These are phyloP conservation scores for Diplodia sapinea DNA, from an alignment of 2,329 filamentous ascomycete genomes.

Conservation along the genomic window DNA sequence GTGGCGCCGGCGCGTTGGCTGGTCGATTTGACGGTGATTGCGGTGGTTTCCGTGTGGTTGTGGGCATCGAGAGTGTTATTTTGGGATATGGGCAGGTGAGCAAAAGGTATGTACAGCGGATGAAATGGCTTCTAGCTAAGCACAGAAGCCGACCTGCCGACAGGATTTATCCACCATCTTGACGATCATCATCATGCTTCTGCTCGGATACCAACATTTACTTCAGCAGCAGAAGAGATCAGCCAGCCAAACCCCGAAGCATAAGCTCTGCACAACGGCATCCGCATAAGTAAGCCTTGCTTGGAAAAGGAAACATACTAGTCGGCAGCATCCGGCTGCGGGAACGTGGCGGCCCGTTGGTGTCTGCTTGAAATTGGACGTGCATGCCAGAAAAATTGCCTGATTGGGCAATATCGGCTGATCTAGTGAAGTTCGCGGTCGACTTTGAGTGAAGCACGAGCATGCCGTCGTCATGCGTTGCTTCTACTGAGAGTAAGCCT, in stretches of 20 bases:
- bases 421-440: too few species aligned
- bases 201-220: neutral
- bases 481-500: too few species aligned
- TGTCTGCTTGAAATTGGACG: neutral
- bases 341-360: slow-evolving; percentile 10
- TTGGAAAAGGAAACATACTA: neutral
- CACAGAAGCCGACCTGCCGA: neutral
- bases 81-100: too few species aligned
- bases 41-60: neutral
- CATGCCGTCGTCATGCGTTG: too few species aligned
- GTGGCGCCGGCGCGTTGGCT: slow-evolving; percentile 21
- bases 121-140: neutral
- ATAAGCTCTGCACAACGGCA: neutral
- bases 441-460: too few species aligned
- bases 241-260: neutral
- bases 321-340: neutral
- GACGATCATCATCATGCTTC: neutral
- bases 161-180: neutral
- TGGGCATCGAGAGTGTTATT: neutral
- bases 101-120: too few species aligned
- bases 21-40: neutral
- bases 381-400: neutral
- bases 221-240: neutral
- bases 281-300: neutral
- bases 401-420: neutral